A percentile compares a stretch with the other conserved stretches of the same genome.
These are phyloP conservation scores for Dictyostelium capitatum DNA, from an alignment of 78 protist species.

Conservation along the genomic window DNA sequence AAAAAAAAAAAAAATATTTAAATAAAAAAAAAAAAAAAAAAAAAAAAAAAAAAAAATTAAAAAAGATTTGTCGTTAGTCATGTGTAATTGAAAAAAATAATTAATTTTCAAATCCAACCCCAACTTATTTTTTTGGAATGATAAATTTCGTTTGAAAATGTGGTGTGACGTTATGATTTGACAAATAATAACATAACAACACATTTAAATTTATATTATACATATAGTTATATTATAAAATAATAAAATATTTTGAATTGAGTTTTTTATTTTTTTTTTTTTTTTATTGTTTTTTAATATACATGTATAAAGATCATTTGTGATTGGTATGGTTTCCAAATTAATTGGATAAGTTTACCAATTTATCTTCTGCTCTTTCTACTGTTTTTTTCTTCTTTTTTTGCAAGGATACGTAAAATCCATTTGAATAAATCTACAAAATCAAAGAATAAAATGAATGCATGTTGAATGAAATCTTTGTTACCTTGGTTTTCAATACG, in stretches of 20 bases:
- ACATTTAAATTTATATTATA: too few relatives aligned
- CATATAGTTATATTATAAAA: too few relatives aligned
- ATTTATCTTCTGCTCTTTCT: constrained; percentile 10
- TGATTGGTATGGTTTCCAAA: too few relatives aligned
- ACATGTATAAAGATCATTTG: too few relatives aligned
- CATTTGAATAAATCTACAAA: constrained; percentile 40
- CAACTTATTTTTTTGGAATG: too few relatives aligned
- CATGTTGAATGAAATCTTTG: constrained; percentile 10
- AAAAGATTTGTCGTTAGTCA: too few relatives aligned
- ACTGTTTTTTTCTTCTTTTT: constrained; percentile 1
- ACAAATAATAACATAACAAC: too few relatives aligned
- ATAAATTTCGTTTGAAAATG: too few relatives aligned
- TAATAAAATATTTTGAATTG: background rate
- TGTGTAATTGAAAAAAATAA: too few relatives aligned
- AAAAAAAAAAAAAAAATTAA: background rate
- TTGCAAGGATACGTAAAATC: background rate
- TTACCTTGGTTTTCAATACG: constrained; percentile 33
- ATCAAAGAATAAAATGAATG: constrained; percentile 31
- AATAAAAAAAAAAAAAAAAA: constrained; percentile 3
- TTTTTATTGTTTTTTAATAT: background rate
- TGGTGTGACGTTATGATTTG: too few relatives aligned
- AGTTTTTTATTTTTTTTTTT: background rate
- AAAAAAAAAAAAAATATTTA: background rate
- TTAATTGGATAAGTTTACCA: too few relatives aligned
- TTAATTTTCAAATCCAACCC: too few relatives aligned